A percentile compares a stretch with the other conserved stretches of the same genome.
Conservation (phyloP, 176 grass and related monocot species). For the Aegilops tauschii region DNA sequence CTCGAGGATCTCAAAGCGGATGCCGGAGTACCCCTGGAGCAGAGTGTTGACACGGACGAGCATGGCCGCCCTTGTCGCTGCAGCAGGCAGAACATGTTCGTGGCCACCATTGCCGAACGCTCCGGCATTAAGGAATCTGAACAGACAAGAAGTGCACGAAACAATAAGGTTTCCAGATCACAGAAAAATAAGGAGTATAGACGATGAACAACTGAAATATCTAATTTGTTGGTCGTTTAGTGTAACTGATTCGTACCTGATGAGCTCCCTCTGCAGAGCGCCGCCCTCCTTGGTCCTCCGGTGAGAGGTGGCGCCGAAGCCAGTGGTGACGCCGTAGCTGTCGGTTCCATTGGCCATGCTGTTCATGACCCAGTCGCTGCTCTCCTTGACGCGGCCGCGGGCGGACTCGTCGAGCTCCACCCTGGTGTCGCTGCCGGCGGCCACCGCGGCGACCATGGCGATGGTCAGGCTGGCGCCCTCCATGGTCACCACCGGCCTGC, state of each 20-base stretch:
- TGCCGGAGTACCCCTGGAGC: constrained; percentile 85
- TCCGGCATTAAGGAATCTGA: too few species aligned
- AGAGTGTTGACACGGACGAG: constrained; percentile 88
- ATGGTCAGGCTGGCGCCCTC: too few species aligned
- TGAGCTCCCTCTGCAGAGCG: neutral
- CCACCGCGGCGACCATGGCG: too few species aligned
- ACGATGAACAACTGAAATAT: too few species aligned
- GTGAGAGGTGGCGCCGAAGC: neutral
- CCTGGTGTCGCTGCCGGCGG: too few species aligned
- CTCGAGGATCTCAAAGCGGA: constrained; percentile 90
- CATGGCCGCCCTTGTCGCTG: constrained; percentile 68
- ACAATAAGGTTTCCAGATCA: too few species aligned
- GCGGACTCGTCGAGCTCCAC: too few species aligned
- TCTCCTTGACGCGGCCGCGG: neutral
- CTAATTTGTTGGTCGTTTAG: too few species aligned
- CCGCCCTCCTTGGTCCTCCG: constrained; percentile 1
- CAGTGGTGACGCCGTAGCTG: neutral
- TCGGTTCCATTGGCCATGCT: neutral
- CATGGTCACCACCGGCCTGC: too few species aligned
- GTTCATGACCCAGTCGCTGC: neutral
- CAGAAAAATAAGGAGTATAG: too few species aligned
- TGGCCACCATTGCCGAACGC: too few species aligned
- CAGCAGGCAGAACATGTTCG: constrained; percentile 34
- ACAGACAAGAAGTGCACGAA: too few species aligned
- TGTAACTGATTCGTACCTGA: neutral